Conservation (phyloP, 2,329 filamentous ascomycete species). For the Aulographum hederae region DNA sequence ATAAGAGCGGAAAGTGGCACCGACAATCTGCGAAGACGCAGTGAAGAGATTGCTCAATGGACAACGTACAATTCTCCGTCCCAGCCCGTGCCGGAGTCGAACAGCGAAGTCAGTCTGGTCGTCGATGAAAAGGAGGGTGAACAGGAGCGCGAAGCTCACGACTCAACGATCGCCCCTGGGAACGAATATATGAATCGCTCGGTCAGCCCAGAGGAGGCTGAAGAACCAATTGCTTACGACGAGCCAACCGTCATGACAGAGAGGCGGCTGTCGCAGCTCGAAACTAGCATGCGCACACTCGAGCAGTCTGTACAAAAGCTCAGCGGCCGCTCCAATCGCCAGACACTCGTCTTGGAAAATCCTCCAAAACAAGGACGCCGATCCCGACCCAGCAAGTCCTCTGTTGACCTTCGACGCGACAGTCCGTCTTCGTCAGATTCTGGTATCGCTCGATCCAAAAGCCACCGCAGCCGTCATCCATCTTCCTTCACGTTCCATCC, state of each 20-base stretch:
- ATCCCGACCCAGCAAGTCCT: neutral
- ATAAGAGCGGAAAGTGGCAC: neutral
- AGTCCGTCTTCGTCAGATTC: too few relatives aligned
- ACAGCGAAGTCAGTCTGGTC: neutral
- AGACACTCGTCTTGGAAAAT: neutral
- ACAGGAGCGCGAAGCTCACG: neutral
- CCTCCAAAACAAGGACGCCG: neutral
- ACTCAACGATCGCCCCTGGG: neutral
- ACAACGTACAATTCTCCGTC: neutral
- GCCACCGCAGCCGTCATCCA: neutral
- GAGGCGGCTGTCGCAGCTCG: too few relatives aligned
- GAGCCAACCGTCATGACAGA: too few relatives aligned
- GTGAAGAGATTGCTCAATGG: slow-evolving; percentile 2
- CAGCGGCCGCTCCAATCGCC: neutral
- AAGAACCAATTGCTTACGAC: too few relatives aligned
- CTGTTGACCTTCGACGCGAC: too few relatives aligned
- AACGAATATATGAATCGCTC: too few relatives aligned
- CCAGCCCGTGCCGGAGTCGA: neutral
- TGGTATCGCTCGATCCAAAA: neutral
- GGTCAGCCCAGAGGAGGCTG: too few relatives aligned
- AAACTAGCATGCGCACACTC: neutral
- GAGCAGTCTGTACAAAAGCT: neutral
- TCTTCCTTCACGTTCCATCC: neutral
- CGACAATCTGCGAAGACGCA: slow-evolving; percentile 1
- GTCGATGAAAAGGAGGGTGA: neutral